Conservation (phyloP, 495 filamentous ascomycete genomes). For the Penicillium crystallinum region DNA sequence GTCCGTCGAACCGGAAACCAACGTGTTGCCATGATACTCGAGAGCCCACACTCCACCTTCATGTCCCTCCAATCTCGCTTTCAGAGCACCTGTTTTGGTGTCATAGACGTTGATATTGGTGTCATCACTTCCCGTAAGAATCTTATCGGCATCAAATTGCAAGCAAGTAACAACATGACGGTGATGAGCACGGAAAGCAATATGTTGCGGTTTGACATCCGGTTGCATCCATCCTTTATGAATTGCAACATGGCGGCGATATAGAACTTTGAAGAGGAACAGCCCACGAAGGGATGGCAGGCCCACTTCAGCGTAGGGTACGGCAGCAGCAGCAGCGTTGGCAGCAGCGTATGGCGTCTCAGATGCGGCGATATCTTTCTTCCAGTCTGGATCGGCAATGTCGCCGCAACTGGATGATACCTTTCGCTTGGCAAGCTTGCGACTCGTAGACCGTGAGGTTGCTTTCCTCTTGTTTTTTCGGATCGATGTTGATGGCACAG, state of each 20-base stretch:
- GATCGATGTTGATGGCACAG: slow-evolving; percentile 21
- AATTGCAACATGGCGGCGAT: slow-evolving; percentile 85
- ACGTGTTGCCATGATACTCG: slow-evolving; percentile 88
- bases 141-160: slow-evolving; percentile 96
- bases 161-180: slow-evolving; percentile 96
- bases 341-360: slow-evolving; percentile 86
- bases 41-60: slow-evolving; percentile 98
- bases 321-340: slow-evolving; percentile 69
- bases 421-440: slow-evolving; percentile 53
- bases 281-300: slow-evolving; percentile 71
- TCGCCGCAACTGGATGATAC: slow-evolving; percentile 42
- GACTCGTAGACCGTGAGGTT: slow-evolving; percentile 37
- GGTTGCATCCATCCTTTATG: slow-evolving; percentile 85
- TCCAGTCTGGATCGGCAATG: slow-evolving; percentile 39
- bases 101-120: slow-evolving; percentile 98
- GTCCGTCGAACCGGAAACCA: slow-evolving; percentile 96
- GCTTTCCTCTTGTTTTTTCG: slow-evolving; percentile 52
- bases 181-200: slow-evolving; percentile 93
- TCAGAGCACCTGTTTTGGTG: slow-evolving; percentile 84
- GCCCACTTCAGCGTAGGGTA: slow-evolving; percentile 77
- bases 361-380: slow-evolving; percentile 37
- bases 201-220: slow-evolving; percentile 81
- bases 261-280: slow-evolving; percentile 94
- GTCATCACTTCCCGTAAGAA: slow-evolving; percentile 95
- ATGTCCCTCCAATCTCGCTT: slow-evolving; percentile 80